These are phyloP conservation scores for Lodderomyces theae DNA, from an alignment of 1,139 yeast species.

Conservation along the genomic window DNA sequence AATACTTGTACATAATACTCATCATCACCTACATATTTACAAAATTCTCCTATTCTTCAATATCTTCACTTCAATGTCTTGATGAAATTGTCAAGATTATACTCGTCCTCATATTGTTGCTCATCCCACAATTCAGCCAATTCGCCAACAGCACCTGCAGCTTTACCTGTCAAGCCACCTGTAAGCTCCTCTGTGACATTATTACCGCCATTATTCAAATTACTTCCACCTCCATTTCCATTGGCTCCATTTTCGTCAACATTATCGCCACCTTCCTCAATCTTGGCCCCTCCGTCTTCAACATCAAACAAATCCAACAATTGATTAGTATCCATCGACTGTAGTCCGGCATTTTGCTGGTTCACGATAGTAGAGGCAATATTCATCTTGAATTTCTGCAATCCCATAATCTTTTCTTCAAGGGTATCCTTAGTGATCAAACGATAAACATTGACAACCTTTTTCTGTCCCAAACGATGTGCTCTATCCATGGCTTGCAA, in stretches of 20 bases:
- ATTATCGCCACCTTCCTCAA: conserved; percentile 13
- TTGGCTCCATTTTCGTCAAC: conserved; percentile 19
- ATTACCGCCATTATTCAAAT: conserved; percentile 17
- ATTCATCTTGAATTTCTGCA: conserved; percentile 95
- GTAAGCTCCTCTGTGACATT: conserved; percentile 53
- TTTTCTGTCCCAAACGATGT: conserved; percentile 95
- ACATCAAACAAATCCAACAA: conserved; percentile 84
- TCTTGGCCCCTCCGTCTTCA: conserved; percentile 51
- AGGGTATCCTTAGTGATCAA: conserved; percentile 88
- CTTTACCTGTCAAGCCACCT: conserved; percentile 60
- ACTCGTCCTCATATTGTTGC: conserved; percentile 93
- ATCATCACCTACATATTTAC: neutral
- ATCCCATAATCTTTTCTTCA: conserved; percentile 97
- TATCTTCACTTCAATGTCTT: conserved; percentile 53
- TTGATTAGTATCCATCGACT: conserved; percentile 96
- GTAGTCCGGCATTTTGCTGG: conserved; percentile 92
- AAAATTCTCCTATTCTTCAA: neutral
- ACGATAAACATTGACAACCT: conserved; percentile 92
- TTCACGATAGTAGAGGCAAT: conserved; percentile 95
- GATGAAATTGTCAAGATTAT: conserved; percentile 88
- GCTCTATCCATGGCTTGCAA: conserved; percentile 99
- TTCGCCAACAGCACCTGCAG: conserved; percentile 77
- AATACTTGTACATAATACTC: neutral
- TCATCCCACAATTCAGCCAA: conserved; percentile 97
- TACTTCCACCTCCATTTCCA: conserved; percentile 21